Conservation (phyloP, 306 rosid genomes). For the Quercus bicolor region DNA sequence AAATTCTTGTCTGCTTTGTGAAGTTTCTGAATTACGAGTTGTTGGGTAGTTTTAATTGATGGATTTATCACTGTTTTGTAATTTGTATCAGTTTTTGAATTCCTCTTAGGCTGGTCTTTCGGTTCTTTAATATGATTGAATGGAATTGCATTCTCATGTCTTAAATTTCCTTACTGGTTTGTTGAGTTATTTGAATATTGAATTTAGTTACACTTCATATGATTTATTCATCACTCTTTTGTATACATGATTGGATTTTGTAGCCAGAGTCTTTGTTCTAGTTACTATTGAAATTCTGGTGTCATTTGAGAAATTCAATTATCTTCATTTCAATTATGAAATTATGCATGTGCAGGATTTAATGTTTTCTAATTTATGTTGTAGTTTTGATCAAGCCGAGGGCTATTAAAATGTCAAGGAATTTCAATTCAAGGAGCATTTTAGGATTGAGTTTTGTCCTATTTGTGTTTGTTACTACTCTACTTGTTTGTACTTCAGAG, state of each 20-base stretch:
- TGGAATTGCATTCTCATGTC: not conserved
- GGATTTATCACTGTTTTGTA: not conserved
- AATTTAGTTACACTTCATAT: no score
- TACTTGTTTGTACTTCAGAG: constrained; percentile 45
- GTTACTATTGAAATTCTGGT: not conserved
- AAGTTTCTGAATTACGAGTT: constrained; percentile 18
- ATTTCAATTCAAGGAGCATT: constrained; percentile 35
- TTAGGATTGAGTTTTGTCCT: constrained; percentile 38
- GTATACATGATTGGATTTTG: not conserved
- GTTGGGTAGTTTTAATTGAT: not conserved
- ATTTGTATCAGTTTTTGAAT: not conserved
- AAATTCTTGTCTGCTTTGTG: constrained; percentile 1
- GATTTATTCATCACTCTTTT: not conserved
- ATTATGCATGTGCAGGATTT: constrained; percentile 42
- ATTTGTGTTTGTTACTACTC: constrained; percentile 37
- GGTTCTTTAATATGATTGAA: constrained; percentile 12
- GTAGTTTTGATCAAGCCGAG: constrained; percentile 13
- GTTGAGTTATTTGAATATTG: not conserved
- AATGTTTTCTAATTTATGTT: constrained; percentile 17
- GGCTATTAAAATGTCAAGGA: constrained; percentile 47
- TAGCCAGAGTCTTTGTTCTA: not conserved
- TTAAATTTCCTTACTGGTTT: not conserved
- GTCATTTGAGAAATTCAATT: not conserved
- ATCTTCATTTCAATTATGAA: not conserved
- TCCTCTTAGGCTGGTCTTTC: not conserved